Conservation (phyloP, 805 yeast species). For the Suhomyces xylopsoci region DNA sequence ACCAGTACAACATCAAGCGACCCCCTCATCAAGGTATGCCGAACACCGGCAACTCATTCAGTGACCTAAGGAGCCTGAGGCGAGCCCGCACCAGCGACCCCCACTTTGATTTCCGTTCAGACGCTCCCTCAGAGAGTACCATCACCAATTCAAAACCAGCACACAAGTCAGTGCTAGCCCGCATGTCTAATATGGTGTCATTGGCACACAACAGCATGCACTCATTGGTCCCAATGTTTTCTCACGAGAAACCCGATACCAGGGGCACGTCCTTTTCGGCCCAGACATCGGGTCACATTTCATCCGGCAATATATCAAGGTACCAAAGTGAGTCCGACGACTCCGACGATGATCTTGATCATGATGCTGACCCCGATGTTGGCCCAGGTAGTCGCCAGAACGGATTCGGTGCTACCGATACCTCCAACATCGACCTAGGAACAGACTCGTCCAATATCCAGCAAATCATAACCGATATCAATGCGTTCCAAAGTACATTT, state of each 20-base stretch:
- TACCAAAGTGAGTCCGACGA: slow-evolving; percentile 23
- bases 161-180: background rate
- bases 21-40: slow-evolving; percentile 10
- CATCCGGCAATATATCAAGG: slow-evolving; percentile 5
- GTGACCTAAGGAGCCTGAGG: background rate
- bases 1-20: slow-evolving; percentile 23
- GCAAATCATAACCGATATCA: slow-evolving; percentile 24
- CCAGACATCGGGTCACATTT: background rate
- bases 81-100: background rate
- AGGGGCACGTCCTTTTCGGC: background rate
- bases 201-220: slow-evolving; percentile 17
- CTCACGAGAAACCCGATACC: background rate
- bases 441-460: slow-evolving; percentile 7
- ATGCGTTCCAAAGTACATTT: slow-evolving; percentile 30
- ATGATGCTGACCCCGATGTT: background rate
- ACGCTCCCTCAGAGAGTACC: background rate
- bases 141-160: background rate
- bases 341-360: background rate
- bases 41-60: slow-evolving; percentile 21
- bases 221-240: slow-evolving; percentile 13
- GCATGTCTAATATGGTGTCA: slow-evolving; percentile 7
- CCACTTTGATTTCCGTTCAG: background rate
- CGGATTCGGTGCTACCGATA: background rate
- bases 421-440: slow-evolving; percentile 1
- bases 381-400: background rate